A percentile compares a stretch with the other conserved stretches of the same genome.
Evolutionary conservation across 768 basidiomycete species (phyloP).

Genomic region (Leccinum subtestaceum): DNA sequence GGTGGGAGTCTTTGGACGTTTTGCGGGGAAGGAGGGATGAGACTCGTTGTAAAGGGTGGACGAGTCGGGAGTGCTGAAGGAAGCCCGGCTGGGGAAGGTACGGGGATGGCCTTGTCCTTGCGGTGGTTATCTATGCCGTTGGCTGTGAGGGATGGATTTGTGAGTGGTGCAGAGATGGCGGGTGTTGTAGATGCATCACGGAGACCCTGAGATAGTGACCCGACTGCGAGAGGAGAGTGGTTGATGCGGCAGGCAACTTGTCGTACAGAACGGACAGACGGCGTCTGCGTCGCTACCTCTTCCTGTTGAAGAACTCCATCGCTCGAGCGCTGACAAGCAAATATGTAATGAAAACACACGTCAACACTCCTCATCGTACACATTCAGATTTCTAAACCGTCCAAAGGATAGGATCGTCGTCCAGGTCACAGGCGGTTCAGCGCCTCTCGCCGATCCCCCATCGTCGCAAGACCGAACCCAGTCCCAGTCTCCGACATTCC

Average conservation of each 20-base stretch:
- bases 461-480: constrained; percentile 17
- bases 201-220: constrained; percentile 53
- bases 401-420: constrained; percentile 24
- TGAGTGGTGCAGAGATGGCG: constrained; percentile 76
- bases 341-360: constrained; percentile 19
- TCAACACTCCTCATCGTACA: constrained; percentile 18
- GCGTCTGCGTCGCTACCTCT: constrained; percentile 55
- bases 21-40: constrained; percentile 35
- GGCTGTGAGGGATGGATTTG: constrained; percentile 74
- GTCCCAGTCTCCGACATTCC: constrained; percentile 46
- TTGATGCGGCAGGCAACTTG: constrained; percentile 27
- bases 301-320: constrained; percentile 73
- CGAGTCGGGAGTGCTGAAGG: constrained; percentile 54
- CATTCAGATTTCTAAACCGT: constrained; percentile 9
- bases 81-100: constrained; percentile 35
- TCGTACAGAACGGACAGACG: constrained; percentile 53
- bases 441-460: constrained; percentile 27
- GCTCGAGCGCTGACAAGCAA: constrained; percentile 3
- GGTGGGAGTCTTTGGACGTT: constrained; percentile 35
- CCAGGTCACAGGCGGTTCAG: constrained; percentile 29
- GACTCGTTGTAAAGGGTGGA: constrained; percentile 58
- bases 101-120: constrained; percentile 47
- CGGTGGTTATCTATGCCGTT: constrained; percentile 62
- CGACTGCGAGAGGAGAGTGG: constrained; percentile 58
- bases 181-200: constrained; percentile 35